Conservation (phyloP, 2,329 filamentous ascomycete species). For the Colletotrichum tabaci region DNA sequence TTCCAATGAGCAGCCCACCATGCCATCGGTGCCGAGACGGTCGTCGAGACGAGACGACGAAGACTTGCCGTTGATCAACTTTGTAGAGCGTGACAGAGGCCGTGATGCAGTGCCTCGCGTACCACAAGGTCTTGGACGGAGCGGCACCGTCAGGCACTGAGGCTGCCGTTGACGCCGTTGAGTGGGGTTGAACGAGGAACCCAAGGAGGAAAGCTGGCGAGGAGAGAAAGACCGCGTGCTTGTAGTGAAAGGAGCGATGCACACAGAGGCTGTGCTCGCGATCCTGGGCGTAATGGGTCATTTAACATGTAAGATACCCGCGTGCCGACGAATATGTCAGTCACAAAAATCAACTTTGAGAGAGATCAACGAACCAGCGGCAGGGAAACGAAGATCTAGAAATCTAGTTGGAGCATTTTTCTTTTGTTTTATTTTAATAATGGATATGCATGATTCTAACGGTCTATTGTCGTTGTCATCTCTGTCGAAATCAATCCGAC, state of each 20-base stretch:
- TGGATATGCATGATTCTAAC: slow-evolving; percentile 35
- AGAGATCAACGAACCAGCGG: neutral
- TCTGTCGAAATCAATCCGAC: slow-evolving; percentile 28
- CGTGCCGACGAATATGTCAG: slow-evolving; percentile 27
- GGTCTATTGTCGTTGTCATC: slow-evolving; percentile 36
- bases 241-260: neutral
- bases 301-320: slow-evolving; percentile 41
- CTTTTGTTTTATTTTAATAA: slow-evolving; percentile 34
- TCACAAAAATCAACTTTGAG: slow-evolving; percentile 18
- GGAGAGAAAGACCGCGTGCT: neutral
- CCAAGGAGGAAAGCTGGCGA: neutral
- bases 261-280: slow-evolving; percentile 10
- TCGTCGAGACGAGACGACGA: slow-evolving; percentile 39
- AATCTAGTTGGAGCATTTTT: slow-evolving; percentile 24
- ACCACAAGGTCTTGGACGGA: slow-evolving; percentile 33
- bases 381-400: neutral
- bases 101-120: slow-evolving; percentile 35
- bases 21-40: slow-evolving; percentile 40
- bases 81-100: slow-evolving; percentile 38
- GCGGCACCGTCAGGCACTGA: slow-evolving; percentile 39
- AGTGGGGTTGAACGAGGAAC: neutral
- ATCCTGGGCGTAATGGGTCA: slow-evolving; percentile 24
- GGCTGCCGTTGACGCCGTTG: neutral
- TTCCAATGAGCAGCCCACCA: slow-evolving; percentile 42
- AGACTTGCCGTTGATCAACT: slow-evolving; percentile 43